phyloP scores from a whole-genome alignment of 495 filamentous ascomycete genomes.

The Articulospora tetracladia region DNA sequence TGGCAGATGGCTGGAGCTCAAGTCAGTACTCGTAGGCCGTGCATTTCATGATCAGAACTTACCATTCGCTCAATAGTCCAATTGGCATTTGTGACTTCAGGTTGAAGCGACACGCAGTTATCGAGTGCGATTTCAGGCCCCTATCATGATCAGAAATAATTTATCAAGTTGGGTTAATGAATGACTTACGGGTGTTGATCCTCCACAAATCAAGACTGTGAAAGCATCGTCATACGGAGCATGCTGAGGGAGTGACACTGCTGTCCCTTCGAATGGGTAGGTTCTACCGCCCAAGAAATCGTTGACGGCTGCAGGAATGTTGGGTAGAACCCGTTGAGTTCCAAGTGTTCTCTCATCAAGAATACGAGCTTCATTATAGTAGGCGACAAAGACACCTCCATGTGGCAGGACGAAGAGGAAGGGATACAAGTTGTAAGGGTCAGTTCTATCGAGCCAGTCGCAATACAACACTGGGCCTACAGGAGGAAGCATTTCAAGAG shows the following conservation, averaged over 20 bases:
- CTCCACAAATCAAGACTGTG: constrained; percentile 55
- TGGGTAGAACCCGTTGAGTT: constrained; percentile 51
- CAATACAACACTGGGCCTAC: constrained; percentile 33
- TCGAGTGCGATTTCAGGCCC: constrained; percentile 48
- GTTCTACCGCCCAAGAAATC: constrained; percentile 53
- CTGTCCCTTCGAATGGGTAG: constrained; percentile 56
- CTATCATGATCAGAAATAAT: background rate
- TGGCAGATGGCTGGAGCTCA: constrained; percentile 41
- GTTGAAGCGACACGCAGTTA: constrained; percentile 59
- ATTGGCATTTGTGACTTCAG: constrained; percentile 46
- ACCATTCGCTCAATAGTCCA: constrained; percentile 63
- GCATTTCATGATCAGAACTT: constrained; percentile 10
- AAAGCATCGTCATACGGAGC: constrained; percentile 54
- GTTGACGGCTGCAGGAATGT: constrained; percentile 56
- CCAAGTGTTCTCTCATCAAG: constrained; percentile 52
- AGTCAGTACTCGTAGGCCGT: background rate
- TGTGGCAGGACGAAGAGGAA: constrained; percentile 51
- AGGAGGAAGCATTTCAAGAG: constrained; percentile 52
- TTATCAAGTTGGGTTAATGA: constrained; percentile 32
- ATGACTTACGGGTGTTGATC: constrained; percentile 44
- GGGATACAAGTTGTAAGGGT: constrained; percentile 65
- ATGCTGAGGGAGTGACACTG: constrained; percentile 53
- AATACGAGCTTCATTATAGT: constrained; percentile 65
- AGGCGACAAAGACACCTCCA: constrained; percentile 58
- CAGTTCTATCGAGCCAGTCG: constrained; percentile 60